Evolutionary conservation across 78 protist genomes (phyloP), one percentile per base, ranked within the genome.

Genomic region (Anaeramoeba flamelloides): DNA sequence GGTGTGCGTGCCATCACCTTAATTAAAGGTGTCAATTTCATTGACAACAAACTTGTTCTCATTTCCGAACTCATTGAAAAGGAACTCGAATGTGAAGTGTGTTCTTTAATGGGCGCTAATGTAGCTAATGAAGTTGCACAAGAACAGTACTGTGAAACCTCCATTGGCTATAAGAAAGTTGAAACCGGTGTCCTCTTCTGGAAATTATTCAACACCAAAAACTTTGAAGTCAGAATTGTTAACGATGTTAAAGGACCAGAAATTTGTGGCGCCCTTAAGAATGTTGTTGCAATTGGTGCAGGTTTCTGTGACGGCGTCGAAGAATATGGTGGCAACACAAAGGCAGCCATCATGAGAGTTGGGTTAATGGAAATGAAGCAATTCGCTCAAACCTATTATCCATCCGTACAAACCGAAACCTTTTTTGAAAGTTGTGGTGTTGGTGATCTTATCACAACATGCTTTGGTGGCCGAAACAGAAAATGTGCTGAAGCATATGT

Each of bases 371-470:
- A 88, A 78, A 89, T 89, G 89, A 74, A 33, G 17, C 3, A 38
- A 74, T 86, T 86, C 64, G 38, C 79, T 33, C 33, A 64, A 41
- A 2, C 22, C 36, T 79, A 69, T 38, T 88, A 33, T 79, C n/a
- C n/a, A n/a, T n/a, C n/a, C n/a, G n/a, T n/a, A n/a, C n/a, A n/a
- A n/a, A n/a, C n/a, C 3, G 77, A 33, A 34, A 84, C 86, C 3
- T 86, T 82, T 82, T 38, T 84, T n/a, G 92, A 87, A 85, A 41
- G 78, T 65, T 87, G 89, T 74, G 92, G 92, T 39, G 78, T 89
- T 17, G 92, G 89, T 30, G 92, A 89, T 36, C 82, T 89, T 2
- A 65, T 89, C 79, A 83, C 90, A 1, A 86, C 92, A n/a, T 89
- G 92, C 80, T 38, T 30, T 17, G 87, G 85, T 2, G 92, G 92